phyloP scores from a whole-genome alignment of 2,329 filamentous ascomycete genomes.

The Massarina eburnea region DNA sequence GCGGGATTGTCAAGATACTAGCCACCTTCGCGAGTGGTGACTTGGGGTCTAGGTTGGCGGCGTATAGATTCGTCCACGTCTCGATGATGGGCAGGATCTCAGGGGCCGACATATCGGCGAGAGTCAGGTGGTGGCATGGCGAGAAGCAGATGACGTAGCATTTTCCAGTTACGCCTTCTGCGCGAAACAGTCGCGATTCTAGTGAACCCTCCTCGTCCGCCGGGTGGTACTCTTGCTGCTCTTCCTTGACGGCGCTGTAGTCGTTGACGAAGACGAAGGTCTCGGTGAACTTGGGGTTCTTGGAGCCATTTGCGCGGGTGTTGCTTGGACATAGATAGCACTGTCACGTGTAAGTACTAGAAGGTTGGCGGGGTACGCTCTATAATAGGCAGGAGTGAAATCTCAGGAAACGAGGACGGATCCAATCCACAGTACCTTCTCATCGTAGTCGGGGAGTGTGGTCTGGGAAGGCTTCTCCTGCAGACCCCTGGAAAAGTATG shows the following conservation, averaged over 20 bases:
- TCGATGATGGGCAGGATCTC: conserved; percentile 83
- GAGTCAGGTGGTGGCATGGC: conserved; percentile 82
- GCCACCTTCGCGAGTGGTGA: conserved; percentile 62
- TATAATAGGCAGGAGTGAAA: no score
- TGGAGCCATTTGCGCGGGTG: conserved; percentile 79
- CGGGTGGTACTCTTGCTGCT: conserved; percentile 75
- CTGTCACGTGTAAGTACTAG: conserved; percentile 46
- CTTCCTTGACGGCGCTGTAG: conserved; percentile 94
- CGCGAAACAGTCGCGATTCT: conserved; percentile 74
- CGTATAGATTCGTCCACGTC: conserved; percentile 91
- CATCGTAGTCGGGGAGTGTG: conserved; percentile 75
- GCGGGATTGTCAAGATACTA: conserved; percentile 49
- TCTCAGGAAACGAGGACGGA: no score
- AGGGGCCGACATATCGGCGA: conserved; percentile 78
- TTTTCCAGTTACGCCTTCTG: conserved; percentile 85
- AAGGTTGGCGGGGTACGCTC: conserved; percentile 6
- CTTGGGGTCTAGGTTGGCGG: conserved; percentile 71
- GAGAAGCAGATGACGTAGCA: conserved; percentile 98
- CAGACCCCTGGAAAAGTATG: conserved; percentile 44
- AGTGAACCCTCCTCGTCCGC: conserved; percentile 57
- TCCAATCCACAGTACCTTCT: no score
- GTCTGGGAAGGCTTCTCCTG: conserved; percentile 52
- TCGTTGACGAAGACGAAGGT: conserved; percentile 98
- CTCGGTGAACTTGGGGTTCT: conserved; percentile 80
- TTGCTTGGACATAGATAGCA: conserved; percentile 97